A percentile compares a stretch with the other conserved stretches of the same genome.
Conservation (phyloP, 2,329 filamentous ascomycete species). For the Fusarium sp. region DNA sequence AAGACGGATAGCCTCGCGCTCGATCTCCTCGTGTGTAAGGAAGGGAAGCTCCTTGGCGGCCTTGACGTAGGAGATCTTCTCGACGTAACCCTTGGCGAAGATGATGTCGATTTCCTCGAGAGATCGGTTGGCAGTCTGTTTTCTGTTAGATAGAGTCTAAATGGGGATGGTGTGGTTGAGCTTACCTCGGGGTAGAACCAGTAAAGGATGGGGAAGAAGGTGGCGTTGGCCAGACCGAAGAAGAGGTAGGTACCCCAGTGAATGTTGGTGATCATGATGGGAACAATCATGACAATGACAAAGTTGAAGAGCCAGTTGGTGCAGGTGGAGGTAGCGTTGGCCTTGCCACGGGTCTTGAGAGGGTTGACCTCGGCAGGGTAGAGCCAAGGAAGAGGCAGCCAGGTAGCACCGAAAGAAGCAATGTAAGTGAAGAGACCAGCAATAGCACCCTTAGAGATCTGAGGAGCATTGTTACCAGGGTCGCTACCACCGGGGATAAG, state of each 20-base stretch:
- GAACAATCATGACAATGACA: constrained; percentile 73
- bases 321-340: constrained; percentile 70
- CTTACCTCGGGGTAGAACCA: constrained; percentile 61
- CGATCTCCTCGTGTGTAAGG: constrained; percentile 66
- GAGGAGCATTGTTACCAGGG: constrained; percentile 56
- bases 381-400: constrained; percentile 75
- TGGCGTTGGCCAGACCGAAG: constrained; percentile 67
- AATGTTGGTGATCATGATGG: constrained; percentile 73
- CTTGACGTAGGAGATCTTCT: constrained; percentile 72
- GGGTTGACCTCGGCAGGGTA: constrained; percentile 70
- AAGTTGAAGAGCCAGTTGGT: constrained; percentile 71
- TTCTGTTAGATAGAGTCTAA: background rate
- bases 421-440: constrained; percentile 80
- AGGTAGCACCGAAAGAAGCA: constrained; percentile 77
- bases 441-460: constrained; percentile 74
- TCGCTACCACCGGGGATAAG: constrained; percentile 75
- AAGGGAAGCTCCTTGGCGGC: constrained; percentile 71
- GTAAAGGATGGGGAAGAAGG: constrained; percentile 67
- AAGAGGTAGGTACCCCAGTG: constrained; percentile 66
- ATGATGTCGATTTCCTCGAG: constrained; percentile 73
- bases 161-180: rapidly evolving
- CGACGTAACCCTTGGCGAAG: constrained; percentile 71
- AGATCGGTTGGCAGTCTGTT: constrained; percentile 56
- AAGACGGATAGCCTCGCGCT: constrained; percentile 59
- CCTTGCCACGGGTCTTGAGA: constrained; percentile 62